These are phyloP conservation scores for Talaromyces sp. DNA, from an alignment of 2,329 filamentous ascomycete species.

Conservation along the genomic window DNA sequence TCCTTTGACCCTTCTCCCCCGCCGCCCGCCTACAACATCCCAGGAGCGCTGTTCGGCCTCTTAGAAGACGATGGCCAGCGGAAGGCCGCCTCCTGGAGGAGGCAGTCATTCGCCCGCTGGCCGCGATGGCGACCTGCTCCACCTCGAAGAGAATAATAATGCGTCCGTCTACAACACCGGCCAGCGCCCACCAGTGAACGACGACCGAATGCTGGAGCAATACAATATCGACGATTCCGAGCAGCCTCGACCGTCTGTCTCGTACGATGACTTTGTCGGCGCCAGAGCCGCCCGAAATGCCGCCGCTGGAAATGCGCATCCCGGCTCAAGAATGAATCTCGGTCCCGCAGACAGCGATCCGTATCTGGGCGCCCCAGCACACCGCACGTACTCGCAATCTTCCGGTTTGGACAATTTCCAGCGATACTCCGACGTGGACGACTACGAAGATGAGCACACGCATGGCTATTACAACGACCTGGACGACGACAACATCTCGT, in stretches of 20 bases:
- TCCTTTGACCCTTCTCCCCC: constrained; percentile 17
- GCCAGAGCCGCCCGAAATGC: constrained; percentile 58
- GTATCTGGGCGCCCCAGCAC: constrained; percentile 31
- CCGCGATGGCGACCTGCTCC: constrained; percentile 41
- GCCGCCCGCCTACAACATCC: constrained; percentile 4
- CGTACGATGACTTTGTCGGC: constrained; percentile 93
- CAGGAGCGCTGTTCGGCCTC: constrained; percentile 30
- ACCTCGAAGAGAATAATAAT: constrained; percentile 31
- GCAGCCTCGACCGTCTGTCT: constrained; percentile 71
- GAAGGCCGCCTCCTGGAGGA: constrained; percentile 53
- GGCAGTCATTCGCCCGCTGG: constrained; percentile 37
- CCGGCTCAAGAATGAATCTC: constrained; percentile 24
- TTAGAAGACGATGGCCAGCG: constrained; percentile 41
- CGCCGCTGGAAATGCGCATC: constrained; percentile 39
- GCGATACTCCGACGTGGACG: constrained; percentile 84
- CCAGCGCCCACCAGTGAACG: constrained; percentile 71
- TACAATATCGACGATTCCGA: constrained; percentile 67
- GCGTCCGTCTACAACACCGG: constrained; percentile 61
- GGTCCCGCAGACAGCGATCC: constrained; percentile 31
- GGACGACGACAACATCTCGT: constrained; percentile 51
- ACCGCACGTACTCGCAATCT: constrained; percentile 62
- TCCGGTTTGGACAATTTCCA: constrained; percentile 84
- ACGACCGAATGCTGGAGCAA: constrained; percentile 71
- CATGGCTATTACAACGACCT: constrained; percentile 67
- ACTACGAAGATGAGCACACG: constrained; percentile 69